Evolutionary conservation across 1,284 basidiomycete species (phyloP).

Genomic region (Ceratobasidium sp.): DNA sequence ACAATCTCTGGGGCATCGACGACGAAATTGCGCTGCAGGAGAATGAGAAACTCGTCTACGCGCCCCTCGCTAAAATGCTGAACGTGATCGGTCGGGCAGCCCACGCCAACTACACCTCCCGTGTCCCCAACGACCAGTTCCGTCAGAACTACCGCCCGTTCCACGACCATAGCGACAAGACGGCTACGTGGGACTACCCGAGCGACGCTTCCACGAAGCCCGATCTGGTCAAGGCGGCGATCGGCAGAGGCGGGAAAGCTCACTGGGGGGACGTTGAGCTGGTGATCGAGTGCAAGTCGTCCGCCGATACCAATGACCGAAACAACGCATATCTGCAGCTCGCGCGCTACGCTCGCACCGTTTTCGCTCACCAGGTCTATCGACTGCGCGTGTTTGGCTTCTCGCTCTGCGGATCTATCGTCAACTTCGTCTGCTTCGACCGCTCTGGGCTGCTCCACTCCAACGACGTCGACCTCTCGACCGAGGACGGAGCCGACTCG

Average conservation of each 20-base stretch:
- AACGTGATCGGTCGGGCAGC: slow-evolving; percentile 17
- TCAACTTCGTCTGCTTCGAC: slow-evolving; percentile 19
- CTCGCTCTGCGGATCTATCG: slow-evolving; percentile 1
- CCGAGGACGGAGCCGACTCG: not conserved
- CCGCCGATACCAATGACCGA: not conserved
- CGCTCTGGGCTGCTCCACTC: slow-evolving; percentile 17
- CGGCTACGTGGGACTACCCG: not conserved
- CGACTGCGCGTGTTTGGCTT: not conserved
- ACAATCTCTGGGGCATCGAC: not conserved
- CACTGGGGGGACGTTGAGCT: slow-evolving; percentile 37
- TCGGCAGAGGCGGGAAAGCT: not conserved
- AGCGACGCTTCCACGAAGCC: not conserved
- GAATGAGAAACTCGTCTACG: not conserved
- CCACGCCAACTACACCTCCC: not conserved
- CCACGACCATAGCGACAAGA: not conserved
- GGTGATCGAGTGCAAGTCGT: slow-evolving; percentile 26
- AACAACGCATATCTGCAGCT: slow-evolving; percentile 26
- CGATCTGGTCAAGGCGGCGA: not conserved
- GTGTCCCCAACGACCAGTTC: not conserved
- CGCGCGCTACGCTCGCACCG: slow-evolving; percentile 16
- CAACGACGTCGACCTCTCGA: not conserved
- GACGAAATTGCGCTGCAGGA: not conserved
- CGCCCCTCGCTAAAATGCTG: not conserved
- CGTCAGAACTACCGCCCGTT: not conserved
- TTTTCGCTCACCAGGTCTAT: slow-evolving; percentile 33